Conservation (phyloP, 2,329 filamentous ascomycete genomes). For the Botrytis squamosa region DNA sequence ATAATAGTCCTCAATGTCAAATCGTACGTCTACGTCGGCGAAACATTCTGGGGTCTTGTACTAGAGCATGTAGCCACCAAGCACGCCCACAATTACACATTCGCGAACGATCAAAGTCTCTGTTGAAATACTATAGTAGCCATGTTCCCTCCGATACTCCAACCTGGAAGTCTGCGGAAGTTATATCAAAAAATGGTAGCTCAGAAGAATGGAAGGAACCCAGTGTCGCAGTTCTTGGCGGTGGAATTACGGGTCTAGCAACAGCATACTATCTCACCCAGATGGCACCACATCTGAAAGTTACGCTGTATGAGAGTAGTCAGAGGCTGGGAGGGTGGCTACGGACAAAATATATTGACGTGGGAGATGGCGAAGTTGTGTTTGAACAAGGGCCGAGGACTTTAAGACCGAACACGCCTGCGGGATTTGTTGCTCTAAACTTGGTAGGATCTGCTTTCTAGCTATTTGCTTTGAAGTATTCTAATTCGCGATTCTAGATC, state of each 20-base stretch:
- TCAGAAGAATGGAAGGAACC: conserved; percentile 5
- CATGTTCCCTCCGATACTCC: neutral
- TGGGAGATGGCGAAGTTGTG: conserved; percentile 61
- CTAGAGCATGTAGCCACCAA: conserved; percentile 10
- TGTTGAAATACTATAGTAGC: conserved; percentile 4
- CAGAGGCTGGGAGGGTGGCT: conserved; percentile 81
- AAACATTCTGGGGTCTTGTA: neutral
- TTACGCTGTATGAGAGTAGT: conserved; percentile 79
- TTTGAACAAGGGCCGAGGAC: conserved; percentile 81
- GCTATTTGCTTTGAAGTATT: conserved; percentile 22
- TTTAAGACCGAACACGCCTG: conserved; percentile 31
- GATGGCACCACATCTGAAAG: conserved; percentile 63
- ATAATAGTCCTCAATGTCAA: conserved; percentile 29
- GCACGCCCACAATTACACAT: conserved; percentile 6
- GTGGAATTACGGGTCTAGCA: conserved; percentile 78
- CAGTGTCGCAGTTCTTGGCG: conserved; percentile 68
- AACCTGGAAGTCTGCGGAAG: neutral
- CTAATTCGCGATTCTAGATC: conserved; percentile 46
- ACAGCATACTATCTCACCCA: conserved; percentile 74
- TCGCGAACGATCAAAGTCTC: conserved; percentile 2
- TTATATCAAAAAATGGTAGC: neutral
- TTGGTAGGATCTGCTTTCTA: conserved; percentile 25
- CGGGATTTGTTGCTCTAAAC: conserved; percentile 32
- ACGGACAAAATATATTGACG: conserved; percentile 60
- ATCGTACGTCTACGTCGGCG: conserved; percentile 6